Conservation (phyloP, 768 basidiomycete genomes). For the Hygrophorus russula region DNA sequence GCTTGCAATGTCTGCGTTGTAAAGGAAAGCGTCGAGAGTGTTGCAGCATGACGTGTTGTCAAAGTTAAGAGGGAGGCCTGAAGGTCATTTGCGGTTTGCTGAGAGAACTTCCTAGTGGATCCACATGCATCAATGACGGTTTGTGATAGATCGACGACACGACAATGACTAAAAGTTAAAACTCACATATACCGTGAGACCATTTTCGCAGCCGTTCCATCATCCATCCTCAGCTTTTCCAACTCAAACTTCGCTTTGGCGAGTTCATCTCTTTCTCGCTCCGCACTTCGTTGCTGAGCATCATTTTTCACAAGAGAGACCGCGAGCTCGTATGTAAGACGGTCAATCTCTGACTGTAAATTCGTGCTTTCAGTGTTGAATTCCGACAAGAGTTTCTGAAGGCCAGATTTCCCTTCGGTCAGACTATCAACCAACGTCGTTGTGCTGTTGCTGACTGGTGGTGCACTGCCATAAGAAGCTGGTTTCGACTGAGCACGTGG, state of each 20-base stretch:
- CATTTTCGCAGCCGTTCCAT: conserved; percentile 71
- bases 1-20: conserved; percentile 35
- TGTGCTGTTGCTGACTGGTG: conserved; percentile 3
- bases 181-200: conserved; percentile 78
- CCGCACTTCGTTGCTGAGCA: conserved; percentile 31
- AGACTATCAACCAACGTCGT: conserved; percentile 25
- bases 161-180: neutral
- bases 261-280: conserved; percentile 33
- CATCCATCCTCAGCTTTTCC: conserved; percentile 47
- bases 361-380: conserved; percentile 36
- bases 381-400: conserved; percentile 38
- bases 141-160: neutral
- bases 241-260: conserved; percentile 38
- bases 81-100: conserved; percentile 55
- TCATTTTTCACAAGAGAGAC: conserved; percentile 29
- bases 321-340: conserved; percentile 33
- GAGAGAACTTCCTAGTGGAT: conserved; percentile 65
- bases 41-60: conserved; percentile 51
- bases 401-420: conserved; percentile 33
- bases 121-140: neutral
- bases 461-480: neutral
- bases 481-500: too few relatives aligned
- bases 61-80: conserved; percentile 49
- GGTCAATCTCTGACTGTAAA: conserved; percentile 30
- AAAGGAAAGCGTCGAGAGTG: conserved; percentile 41